Base-by-base conservation (phyloP, 2,329 filamentous ascomycete genomes). In the Phaeomoniella chlamydospora region DNA sequence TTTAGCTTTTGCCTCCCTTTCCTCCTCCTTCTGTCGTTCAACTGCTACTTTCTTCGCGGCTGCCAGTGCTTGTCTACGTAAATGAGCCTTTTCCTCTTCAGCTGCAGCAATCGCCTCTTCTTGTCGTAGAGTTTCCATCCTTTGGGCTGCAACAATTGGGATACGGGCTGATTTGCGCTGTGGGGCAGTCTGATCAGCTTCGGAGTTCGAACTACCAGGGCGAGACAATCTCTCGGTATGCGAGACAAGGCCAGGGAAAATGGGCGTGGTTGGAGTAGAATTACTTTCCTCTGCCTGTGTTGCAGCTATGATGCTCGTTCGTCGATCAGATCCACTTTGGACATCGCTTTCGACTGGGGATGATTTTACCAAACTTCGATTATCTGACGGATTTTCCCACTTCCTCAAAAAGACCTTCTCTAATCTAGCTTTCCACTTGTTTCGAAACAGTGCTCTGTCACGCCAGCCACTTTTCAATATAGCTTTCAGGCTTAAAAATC, bases 391-490 rank as follows among this genome's bases (percentile, higher is more conserved):
- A 3, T 51, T 48, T 6, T 38, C 11, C 19, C 49, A 50, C n/a
- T 41, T 48, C 22, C 61, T 49, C 12, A 62, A 45, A 35, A 66
- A 67, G 1, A 57, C 52, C 10, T 63, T 66, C 37, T 75, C 70
- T 35, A 94, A 62, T 42, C 68, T 76, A n/a, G 70, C 65, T 34
- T 76, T 76, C 83, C 86, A 93, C 43, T 74, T 72, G 44, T 80
- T 74, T 29, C 87, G 73, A 49, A 94, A 78, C n/a, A 70, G 69
- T 13, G 81, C 81, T 30, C 88, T 74, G 50, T 85, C 74, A 41
- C 85, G 77, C 83, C 86, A 94, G 9, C 67, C 65, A 16, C 80
- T 77, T 49, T 87, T 75, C 33, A 94, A 64, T 55, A 85, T 88
- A 1, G 80, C 77, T 48, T 79, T 82, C 44, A 94, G 71, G 2